Evolutionary conservation across 495 filamentous ascomycete genomes (phyloP).

Genomic region (Penicillium canescens): DNA sequence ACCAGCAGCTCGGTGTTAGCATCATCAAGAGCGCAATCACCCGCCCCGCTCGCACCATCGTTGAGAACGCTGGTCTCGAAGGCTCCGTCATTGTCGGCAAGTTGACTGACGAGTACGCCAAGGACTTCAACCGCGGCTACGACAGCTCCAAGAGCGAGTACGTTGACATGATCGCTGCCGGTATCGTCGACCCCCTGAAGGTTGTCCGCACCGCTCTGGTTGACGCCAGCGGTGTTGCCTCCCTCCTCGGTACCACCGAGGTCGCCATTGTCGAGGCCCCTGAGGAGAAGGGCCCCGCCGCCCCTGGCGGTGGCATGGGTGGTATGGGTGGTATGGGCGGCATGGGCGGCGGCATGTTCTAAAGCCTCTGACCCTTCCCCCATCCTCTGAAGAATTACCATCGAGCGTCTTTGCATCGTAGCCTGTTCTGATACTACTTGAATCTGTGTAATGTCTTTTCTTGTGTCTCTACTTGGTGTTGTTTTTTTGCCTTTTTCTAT

Average conservation of each 20-base stretch:
- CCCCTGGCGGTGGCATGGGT: conserved; percentile 64
- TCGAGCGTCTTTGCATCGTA: conserved; percentile 45
- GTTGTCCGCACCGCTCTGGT: conserved; percentile 93
- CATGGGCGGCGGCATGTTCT: conserved; percentile 53
- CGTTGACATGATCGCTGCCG: conserved; percentile 94
- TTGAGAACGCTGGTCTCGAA: conserved; percentile 96
- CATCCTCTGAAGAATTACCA: conserved; percentile 24
- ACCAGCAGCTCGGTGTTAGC: conserved; percentile 96
- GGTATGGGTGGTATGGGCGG: conserved; percentile 60
- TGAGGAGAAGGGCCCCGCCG: conserved; percentile 78
- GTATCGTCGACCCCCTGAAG: conserved; percentile 99
- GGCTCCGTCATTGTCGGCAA: conserved; percentile 97
- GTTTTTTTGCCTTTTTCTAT: conserved; percentile 26
- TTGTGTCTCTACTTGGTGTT: conserved; percentile 25
- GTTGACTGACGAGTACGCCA: conserved; percentile 88
- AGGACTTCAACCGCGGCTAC: conserved; percentile 97
- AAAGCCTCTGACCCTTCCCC: conserved; percentile 26
- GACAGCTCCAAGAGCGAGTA: conserved; percentile 96
- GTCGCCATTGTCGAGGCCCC: conserved; percentile 95
- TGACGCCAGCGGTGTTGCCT: conserved; percentile 95
- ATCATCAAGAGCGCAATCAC: conserved; percentile 98
- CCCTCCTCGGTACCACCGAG: conserved; percentile 95
- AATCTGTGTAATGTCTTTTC: conserved; percentile 32
- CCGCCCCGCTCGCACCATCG: conserved; percentile 87
- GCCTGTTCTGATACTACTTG: conserved; percentile 32